Percentiles rank a stretch among this genome's conserved stretches.
phyloP scores from a whole-genome alignment of 2,329 filamentous ascomycete species.

The Dothideomycetes sp. region DNA sequence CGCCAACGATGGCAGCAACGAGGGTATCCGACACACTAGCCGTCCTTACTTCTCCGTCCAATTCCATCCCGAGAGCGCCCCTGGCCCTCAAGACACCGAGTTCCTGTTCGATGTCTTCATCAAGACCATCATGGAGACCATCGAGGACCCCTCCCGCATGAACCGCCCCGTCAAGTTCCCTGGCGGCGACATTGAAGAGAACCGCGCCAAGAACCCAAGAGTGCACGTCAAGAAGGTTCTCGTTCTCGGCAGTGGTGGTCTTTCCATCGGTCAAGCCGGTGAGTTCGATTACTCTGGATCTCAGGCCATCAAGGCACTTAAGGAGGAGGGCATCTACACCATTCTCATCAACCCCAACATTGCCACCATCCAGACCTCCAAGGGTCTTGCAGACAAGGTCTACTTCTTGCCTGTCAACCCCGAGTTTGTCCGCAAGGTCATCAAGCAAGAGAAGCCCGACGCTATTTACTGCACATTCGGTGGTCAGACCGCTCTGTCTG shows the following conservation, averaged over 20 bases:
- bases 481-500: conserved; percentile 91
- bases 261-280: conserved; percentile 94
- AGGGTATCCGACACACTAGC: conserved; percentile 80
- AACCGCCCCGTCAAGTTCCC: conserved; percentile 72
- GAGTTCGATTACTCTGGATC: conserved; percentile 98
- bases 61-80: conserved; percentile 95
- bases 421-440: conserved; percentile 96
- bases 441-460: conserved; percentile 86
- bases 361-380: conserved; percentile 96
- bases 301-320: conserved; percentile 96
- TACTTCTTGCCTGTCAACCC: conserved; percentile 97
- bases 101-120: conserved; percentile 97
- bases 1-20: conserved; percentile 95
- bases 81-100: conserved; percentile 89
- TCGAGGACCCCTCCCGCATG: conserved; percentile 56
- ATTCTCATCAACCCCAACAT: conserved; percentile 99
- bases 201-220: conserved; percentile 61
- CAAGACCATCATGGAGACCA: conserved; percentile 63
- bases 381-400: conserved; percentile 94
- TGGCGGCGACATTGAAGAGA: conserved; percentile 70
- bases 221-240: conserved; percentile 90
- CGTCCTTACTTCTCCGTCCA: conserved; percentile 98
- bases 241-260: conserved; percentile 83
- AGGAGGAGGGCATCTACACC: conserved; percentile 96
- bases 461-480: conserved; percentile 97